These are phyloP conservation scores for Periconia digitata DNA, from an alignment of 2,329 filamentous ascomycete genomes.

Conservation along the genomic window DNA sequence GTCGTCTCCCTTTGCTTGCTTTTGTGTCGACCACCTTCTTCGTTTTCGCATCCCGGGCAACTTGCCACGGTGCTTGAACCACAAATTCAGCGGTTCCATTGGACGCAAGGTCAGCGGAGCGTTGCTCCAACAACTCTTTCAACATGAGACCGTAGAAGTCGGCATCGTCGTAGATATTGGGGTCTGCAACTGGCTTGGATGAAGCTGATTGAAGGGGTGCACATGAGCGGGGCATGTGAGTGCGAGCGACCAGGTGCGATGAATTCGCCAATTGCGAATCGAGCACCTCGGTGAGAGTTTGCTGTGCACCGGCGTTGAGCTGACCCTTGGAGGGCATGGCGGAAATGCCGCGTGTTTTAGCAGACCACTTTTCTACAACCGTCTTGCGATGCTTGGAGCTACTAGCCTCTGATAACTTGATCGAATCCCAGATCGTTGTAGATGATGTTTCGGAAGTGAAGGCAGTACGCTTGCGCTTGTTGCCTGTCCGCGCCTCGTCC, in stretches of 20 bases:
- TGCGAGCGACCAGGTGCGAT: slow-evolving; percentile 69
- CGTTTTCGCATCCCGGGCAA: slow-evolving; percentile 77
- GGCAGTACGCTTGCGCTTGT: slow-evolving; percentile 59
- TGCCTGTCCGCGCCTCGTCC: slow-evolving; percentile 53
- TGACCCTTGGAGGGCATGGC: slow-evolving; percentile 57
- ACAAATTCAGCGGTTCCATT: slow-evolving; percentile 52
- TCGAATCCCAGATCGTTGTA: slow-evolving; percentile 70
- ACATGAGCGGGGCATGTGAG: slow-evolving; percentile 72
- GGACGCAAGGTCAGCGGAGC: slow-evolving; percentile 64
- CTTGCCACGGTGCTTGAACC: slow-evolving; percentile 57
- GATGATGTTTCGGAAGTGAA: slow-evolving; percentile 61
- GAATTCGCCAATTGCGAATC: slow-evolving; percentile 67
- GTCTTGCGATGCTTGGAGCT: slow-evolving; percentile 65
- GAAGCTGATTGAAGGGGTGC: slow-evolving; percentile 66
- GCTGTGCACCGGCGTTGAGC: slow-evolving; percentile 60
- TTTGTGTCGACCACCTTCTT: slow-evolving; percentile 87
- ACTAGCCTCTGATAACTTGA: slow-evolving; percentile 65
- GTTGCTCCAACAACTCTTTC: slow-evolving; percentile 89
- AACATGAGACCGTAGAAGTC: slow-evolving; percentile 93
- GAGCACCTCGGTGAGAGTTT: slow-evolving; percentile 68
- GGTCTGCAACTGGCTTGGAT: slow-evolving; percentile 23
- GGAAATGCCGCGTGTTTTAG: slow-evolving; percentile 68
- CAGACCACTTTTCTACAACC: slow-evolving; percentile 87
- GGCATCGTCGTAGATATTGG: slow-evolving; percentile 82
- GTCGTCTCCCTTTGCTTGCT: slow-evolving; percentile 91